A percentile compares a stretch with the other conserved stretches of the same genome.
Conservation (phyloP, 495 filamentous ascomycete genomes). For the Paragyromitra xinjiangensis region DNA sequence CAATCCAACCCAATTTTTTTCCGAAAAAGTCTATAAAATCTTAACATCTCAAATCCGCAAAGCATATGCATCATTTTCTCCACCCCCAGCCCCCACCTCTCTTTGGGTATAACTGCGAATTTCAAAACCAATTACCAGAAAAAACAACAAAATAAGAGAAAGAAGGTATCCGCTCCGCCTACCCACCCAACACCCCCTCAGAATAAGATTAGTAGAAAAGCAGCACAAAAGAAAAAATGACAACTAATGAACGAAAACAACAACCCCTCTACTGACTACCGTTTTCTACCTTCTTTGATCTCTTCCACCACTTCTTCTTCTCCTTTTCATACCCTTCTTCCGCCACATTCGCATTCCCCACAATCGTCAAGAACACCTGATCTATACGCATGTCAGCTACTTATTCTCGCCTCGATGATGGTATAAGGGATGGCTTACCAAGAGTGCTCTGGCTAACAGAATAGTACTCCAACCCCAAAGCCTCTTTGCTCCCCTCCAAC, state of each 20-base stretch:
- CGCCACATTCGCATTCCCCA: slow-evolving; percentile 75
- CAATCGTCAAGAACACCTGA: slow-evolving; percentile 85
- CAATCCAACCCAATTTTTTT: not conserved
- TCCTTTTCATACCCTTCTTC: slow-evolving; percentile 74
- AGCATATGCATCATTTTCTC: not conserved
- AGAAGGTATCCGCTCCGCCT: not conserved
- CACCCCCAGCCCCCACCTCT: not conserved
- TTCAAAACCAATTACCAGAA: not conserved
- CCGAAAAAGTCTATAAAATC: not conserved
- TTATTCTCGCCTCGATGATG: not conserved
- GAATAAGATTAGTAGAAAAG: not conserved
- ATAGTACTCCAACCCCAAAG: slow-evolving; percentile 78
- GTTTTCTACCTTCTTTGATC: not conserved
- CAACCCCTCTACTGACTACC: not conserved
- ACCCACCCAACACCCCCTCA: not conserved
- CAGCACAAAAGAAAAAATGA: not conserved
- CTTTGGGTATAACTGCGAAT: not conserved
- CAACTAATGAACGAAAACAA: slow-evolving; percentile 7
- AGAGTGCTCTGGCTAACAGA: slow-evolving; percentile 78
- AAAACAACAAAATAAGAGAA: not conserved
- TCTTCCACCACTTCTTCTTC: slow-evolving; percentile 55
- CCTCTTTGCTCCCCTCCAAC: slow-evolving; percentile 73
- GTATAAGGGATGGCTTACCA: slow-evolving; percentile 31
- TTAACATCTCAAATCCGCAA: not conserved
- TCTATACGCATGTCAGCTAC: slow-evolving; percentile 64